Evolutionary conservation across 129 eudicot genomes (phyloP).

Genomic region (Escallonia herrerae): DNA sequence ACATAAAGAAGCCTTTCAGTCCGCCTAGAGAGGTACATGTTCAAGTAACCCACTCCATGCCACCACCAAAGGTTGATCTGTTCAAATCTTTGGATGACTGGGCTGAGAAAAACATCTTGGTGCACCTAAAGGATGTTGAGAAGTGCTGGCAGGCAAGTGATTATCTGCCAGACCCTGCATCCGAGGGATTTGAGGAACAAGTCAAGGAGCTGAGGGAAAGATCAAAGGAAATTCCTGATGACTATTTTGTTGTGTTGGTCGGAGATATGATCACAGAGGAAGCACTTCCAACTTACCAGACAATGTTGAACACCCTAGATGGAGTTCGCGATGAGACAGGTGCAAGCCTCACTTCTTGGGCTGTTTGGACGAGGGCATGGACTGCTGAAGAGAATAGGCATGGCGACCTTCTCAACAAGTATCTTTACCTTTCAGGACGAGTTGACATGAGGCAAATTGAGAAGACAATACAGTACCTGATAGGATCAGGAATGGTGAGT

Average conservation of each 20-base stretch:
- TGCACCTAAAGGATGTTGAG: background rate
- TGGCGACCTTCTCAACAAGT: constrained; percentile 6
- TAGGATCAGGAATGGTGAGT: constrained; percentile 8
- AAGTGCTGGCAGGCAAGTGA: background rate
- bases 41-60: constrained; percentile 1
- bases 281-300: background rate
- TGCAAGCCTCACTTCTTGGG: constrained; percentile 4
- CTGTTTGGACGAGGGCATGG: constrained; percentile 6
- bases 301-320: constrained; percentile 4
- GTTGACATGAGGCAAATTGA: constrained; percentile 8
- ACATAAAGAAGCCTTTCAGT: background rate
- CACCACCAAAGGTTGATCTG: background rate
- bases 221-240: background rate
- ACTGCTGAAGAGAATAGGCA: constrained; percentile 7
- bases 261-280: background rate
- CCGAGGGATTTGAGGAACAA: background rate
- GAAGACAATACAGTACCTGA: constrained; percentile 5
- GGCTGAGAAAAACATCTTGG: no score
- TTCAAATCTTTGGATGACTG: background rate
- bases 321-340: constrained; percentile 3
- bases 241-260: background rate
- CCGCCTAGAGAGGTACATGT: background rate
- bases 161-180: background rate
- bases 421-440: constrained; percentile 1
- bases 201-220: constrained; percentile 5